Percentiles rank a stretch among this genome's conserved stretches.
Evolutionary conservation across 2,329 filamentous ascomycete genomes (phyloP).

Genomic region (Xylariaceae sp.): DNA sequence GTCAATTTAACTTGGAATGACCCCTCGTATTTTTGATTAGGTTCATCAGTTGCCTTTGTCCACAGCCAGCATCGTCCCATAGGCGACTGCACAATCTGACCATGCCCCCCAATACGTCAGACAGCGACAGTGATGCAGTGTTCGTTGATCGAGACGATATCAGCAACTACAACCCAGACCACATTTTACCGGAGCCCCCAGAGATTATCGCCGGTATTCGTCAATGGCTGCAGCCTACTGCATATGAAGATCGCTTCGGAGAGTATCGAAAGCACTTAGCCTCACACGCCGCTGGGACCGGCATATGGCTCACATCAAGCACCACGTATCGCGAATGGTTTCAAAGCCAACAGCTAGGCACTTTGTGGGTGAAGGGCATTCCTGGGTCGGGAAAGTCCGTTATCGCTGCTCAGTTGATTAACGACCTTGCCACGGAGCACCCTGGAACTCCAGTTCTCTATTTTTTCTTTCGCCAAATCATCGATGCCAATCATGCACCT

Average conservation of each 20-base stretch:
- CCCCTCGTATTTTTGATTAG: no score
- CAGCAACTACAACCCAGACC: slow-evolving; percentile 8
- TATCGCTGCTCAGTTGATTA: slow-evolving; percentile 38
- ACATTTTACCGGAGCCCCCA: slow-evolving; percentile 1
- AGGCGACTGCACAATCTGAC: no score
- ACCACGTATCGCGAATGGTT: slow-evolving; percentile 10
- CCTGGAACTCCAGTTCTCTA: slow-evolving; percentile 41
- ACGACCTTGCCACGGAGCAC: slow-evolving; percentile 28
- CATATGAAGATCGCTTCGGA: not conserved
- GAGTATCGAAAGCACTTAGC: slow-evolving; percentile 12
- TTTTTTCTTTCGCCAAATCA: slow-evolving; percentile 51
- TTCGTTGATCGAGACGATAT: slow-evolving; percentile 7
- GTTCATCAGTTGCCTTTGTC: no score
- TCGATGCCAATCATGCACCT: slow-evolving; percentile 45
- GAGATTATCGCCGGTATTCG: slow-evolving; percentile 2
- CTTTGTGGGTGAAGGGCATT: slow-evolving; percentile 16
- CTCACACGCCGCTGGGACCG: slow-evolving; percentile 14
- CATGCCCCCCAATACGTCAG: no score
- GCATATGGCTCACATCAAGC: slow-evolving; percentile 11
- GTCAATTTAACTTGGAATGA: no score
- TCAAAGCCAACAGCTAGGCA: not conserved
- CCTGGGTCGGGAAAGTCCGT: slow-evolving; percentile 45
- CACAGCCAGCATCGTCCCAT: no score
- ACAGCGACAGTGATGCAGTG: not conserved
- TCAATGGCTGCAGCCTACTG: slow-evolving; percentile 10